Base-by-base conservation (phyloP, 352 stramenopile species). In the Thalassiosira allenii region DNA sequence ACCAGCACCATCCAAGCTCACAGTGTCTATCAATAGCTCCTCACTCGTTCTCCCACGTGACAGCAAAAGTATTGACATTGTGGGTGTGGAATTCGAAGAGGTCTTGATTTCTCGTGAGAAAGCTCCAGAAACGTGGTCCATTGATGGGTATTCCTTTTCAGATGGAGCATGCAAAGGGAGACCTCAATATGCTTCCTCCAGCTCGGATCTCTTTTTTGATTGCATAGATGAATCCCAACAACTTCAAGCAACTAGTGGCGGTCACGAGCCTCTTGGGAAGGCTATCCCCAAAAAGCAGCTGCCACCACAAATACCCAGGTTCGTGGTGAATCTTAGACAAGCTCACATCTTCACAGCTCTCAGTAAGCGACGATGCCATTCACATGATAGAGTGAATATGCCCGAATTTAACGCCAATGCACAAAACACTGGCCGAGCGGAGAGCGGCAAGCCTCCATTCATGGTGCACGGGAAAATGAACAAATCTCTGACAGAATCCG, bases 21-120 rank as follows among this genome's bases (percentile, higher is more conserved):
- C 74, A 41, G 32, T 92, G 25, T 44, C 75, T n/a, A 61, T 93
- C 8, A 67, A 69, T 37, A 69, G 91, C 49, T 89, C 84, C 25
- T 91, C 86, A 22, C 67, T 94, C 3, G 49, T 94, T 53, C 73
- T 91, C 11, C 90, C 90, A 23, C 64, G 83, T 53, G 82, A 81
- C 11, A 93, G 81, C 30, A 80, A 62, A 47, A 91, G 80, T 54
- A 56, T 79, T 51, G 90, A 94, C 37, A 83, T 92, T 68, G 52
- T 91, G 6, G 69, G 80, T 27, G 75, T 92, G 34, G 82, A 94
- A 66, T 58, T 90, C 17, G 73, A 88, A 2, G 58, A 74, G 30
- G 17, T 83, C 22, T 71, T 47, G 3, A 54, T 90, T 53, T 53
- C 54, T 40, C 17, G 23, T 51, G 49, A 65, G 23, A 27, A 66